Conservation (phyloP, 2,329 filamentous ascomycete species). For the Gyromitra esculenta region DNA sequence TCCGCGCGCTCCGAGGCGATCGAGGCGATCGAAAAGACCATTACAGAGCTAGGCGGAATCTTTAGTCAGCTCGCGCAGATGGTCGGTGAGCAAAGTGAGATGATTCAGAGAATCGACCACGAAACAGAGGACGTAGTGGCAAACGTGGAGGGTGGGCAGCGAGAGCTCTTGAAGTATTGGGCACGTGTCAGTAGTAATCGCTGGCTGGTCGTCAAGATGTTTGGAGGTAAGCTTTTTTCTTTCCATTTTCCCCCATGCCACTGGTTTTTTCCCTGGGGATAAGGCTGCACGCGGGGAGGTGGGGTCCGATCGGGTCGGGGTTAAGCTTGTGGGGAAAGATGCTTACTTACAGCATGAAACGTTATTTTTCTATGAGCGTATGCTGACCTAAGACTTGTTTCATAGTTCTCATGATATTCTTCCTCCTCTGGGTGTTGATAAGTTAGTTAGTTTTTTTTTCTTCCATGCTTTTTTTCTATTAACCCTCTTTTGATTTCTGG, state of each 20-base stretch:
- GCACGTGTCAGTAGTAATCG: slow-evolving; percentile 90
- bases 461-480: not conserved
- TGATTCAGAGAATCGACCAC: slow-evolving; percentile 96
- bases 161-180: slow-evolving; percentile 97
- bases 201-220: slow-evolving; percentile 88
- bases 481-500: not conserved
- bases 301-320: slow-evolving; percentile 18
- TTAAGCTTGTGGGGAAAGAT: slow-evolving; percentile 7
- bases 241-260: not conserved
- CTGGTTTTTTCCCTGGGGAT: slow-evolving; percentile 8
- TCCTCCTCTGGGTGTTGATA: slow-evolving; percentile 58
- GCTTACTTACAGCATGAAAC: not conserved
- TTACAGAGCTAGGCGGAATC: slow-evolving; percentile 87
- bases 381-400: slow-evolving; percentile 9
- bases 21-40: slow-evolving; percentile 95
- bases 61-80: slow-evolving; percentile 95
- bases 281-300: slow-evolving; percentile 1
- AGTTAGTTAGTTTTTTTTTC: slow-evolving; percentile 45
- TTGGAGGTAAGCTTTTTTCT: slow-evolving; percentile 59
- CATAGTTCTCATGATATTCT: slow-evolving; percentile 58
- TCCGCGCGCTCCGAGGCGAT: slow-evolving; percentile 94
- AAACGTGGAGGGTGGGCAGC: slow-evolving; percentile 95
- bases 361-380: not conserved
- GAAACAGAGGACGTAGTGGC: slow-evolving; percentile 98
- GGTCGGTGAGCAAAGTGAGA: slow-evolving; percentile 96